Conservation (phyloP, 1,284 basidiomycete genomes). For the Apiotrichum brassicae region DNA sequence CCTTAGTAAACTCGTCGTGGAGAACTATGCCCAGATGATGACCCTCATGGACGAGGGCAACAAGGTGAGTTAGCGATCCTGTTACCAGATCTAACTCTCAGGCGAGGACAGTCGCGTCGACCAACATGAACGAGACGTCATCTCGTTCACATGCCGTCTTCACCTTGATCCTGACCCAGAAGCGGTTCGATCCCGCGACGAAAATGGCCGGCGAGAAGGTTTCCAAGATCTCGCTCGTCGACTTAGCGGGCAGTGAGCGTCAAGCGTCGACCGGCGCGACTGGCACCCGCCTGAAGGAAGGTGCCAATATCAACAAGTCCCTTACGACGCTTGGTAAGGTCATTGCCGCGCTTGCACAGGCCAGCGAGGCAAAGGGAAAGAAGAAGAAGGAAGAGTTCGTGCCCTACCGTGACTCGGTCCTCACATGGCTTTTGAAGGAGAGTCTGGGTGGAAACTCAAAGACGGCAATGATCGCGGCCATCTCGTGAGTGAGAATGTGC, state of each 20-base stretch:
- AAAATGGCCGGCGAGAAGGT: conserved; percentile 92
- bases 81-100: conserved; percentile 10
- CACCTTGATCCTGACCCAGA: conserved; percentile 87
- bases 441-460: conserved; percentile 92
- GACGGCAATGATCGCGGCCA: conserved; percentile 85
- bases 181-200: conserved; percentile 70
- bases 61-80: conserved; percentile 54
- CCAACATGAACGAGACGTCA: conserved; percentile 99
- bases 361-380: conserved; percentile 52
- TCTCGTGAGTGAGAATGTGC: conserved; percentile 52
- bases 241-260: conserved; percentile 94
- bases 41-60: conserved; percentile 99
- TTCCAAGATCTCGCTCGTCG: conserved; percentile 87
- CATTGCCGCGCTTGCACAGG: conserved; percentile 81
- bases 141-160: conserved; percentile 98
- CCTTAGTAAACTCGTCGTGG: conserved; percentile 86
- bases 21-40: conserved; percentile 91
- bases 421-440: conserved; percentile 97
- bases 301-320: conserved; percentile 97
- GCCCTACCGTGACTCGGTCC: conserved; percentile 88
- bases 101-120: conserved; percentile 92
- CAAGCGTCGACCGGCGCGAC: conserved; percentile 97
- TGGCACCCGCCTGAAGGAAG: conserved; percentile 82
- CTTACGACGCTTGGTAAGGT: conserved; percentile 96
- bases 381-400: conserved; percentile 86